Conservation (phyloP, 495 filamentous ascomycete genomes). For the Geoglossum glabrum region DNA sequence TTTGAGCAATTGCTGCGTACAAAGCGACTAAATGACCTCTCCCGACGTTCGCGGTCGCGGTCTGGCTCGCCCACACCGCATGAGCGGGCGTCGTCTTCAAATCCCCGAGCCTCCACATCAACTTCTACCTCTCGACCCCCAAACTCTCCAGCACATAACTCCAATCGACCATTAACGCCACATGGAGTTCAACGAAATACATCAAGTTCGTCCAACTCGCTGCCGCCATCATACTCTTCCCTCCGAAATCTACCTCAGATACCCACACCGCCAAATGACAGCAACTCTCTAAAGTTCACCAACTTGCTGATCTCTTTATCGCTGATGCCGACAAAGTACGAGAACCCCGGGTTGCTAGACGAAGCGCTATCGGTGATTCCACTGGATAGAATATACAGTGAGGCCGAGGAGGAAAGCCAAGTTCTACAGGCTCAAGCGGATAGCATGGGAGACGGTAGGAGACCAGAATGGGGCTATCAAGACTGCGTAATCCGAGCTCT, state of each 20-base stretch:
- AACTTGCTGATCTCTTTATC: constrained; percentile 67
- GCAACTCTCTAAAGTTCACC: constrained; percentile 58
- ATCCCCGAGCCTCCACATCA: constrained; percentile 17
- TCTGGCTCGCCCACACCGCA: constrained; percentile 28
- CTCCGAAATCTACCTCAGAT: constrained; percentile 60
- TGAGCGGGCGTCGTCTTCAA: constrained; percentile 24
- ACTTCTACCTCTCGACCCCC: constrained; percentile 19
- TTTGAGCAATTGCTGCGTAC: constrained; percentile 64
- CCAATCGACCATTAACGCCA: constrained; percentile 19
- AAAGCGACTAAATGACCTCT: constrained; percentile 57
- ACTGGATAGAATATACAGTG: constrained; percentile 76
- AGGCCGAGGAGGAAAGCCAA: constrained; percentile 83
- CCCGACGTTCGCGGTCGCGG: constrained; percentile 30
- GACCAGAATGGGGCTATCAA: constrained; percentile 92
- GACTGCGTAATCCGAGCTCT: constrained; percentile 89
- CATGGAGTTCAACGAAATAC: constrained; percentile 18
- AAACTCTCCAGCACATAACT: constrained; percentile 13
- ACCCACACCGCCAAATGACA: constrained; percentile 57
- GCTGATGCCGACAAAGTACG: constrained; percentile 72
- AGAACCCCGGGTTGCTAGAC: constrained; percentile 90
- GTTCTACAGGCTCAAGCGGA: constrained; percentile 70
- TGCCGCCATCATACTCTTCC: constrained; percentile 41
- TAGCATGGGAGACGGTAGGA: constrained; percentile 53
- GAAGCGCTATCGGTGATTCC: constrained; percentile 77
- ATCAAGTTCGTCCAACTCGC: constrained; percentile 18